phyloP scores from a whole-genome alignment of 1,139 yeast species.

The Magnusiomyces tetraspermus region DNA sequence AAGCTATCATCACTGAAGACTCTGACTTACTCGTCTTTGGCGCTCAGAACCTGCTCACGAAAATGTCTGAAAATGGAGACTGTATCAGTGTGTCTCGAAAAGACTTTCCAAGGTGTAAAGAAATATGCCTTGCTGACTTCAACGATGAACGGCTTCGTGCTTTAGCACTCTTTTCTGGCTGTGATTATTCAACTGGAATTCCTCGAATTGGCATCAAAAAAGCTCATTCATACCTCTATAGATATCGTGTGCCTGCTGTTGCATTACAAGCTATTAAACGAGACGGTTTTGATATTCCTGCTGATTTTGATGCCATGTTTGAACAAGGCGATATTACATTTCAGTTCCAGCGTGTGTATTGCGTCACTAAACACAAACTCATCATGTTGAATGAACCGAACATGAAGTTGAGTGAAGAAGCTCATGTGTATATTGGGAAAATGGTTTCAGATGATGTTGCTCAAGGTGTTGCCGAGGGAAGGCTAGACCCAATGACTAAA shows the following conservation, averaged over 20 bases:
- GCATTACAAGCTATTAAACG: conserved; percentile 49
- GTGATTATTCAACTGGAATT: conserved; percentile 89
- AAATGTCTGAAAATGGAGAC: conserved; percentile 60
- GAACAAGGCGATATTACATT: conserved; percentile 69
- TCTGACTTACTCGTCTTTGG: conserved; percentile 91
- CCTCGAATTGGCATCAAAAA: conserved; percentile 72
- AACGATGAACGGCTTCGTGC: conserved; percentile 53
- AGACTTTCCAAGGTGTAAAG: conserved; percentile 32
- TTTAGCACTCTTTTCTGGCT: conserved; percentile 84
- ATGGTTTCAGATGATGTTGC: conserved; percentile 41
- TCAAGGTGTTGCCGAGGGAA: conserved; percentile 51
- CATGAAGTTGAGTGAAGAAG: conserved; percentile 27
- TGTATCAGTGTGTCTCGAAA: conserved; percentile 59
- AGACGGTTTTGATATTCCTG: conserved; percentile 52
- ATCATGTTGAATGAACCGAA: conserved; percentile 52
- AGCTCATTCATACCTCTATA: conserved; percentile 55
- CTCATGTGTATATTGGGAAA: conserved; percentile 57
- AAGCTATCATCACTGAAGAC: conserved; percentile 88
- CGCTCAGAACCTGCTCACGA: conserved; percentile 64
- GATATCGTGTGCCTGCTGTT: conserved; percentile 44
- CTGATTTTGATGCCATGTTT: conserved; percentile 50
- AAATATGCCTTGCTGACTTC: conserved; percentile 37
- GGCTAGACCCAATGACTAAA: conserved; percentile 56
- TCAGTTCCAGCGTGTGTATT: conserved; percentile 75
- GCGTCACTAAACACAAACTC: conserved; percentile 45